Conservation (phyloP, 176 grass and related monocot species). For the Phoenix dactylifera region DNA sequence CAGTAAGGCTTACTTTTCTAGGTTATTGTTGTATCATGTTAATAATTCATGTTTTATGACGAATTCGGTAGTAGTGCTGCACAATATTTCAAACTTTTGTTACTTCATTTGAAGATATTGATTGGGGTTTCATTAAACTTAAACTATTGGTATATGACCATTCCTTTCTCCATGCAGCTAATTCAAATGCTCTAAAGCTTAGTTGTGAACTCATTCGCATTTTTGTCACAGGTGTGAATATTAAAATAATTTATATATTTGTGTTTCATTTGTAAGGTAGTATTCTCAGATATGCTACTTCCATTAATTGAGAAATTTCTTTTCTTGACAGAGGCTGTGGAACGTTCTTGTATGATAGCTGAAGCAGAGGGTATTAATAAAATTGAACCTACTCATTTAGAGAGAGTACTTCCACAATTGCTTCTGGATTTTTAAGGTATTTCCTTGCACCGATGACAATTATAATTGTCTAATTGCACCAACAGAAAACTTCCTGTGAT, state of each 20-base stretch:
- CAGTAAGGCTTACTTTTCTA: no score
- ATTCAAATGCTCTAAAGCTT: conserved; percentile 64
- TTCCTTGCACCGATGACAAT: no score
- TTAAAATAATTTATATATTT: not conserved
- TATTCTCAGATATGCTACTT: not conserved
- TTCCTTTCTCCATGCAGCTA: conserved; percentile 42
- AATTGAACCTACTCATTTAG: conserved; percentile 77
- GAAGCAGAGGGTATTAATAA: conserved; percentile 53
- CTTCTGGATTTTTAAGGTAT: conserved; percentile 76
- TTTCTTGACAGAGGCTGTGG: conserved; percentile 55
- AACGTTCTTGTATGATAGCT: conserved; percentile 64
- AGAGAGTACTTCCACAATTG: conserved; percentile 75
- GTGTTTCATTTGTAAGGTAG: conserved; percentile 1
- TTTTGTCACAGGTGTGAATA: conserved; percentile 59
- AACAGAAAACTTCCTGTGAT: no score
- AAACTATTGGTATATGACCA: not conserved
- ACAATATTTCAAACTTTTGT: not conserved
- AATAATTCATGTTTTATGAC: no score
- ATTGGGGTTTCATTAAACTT: not conserved
- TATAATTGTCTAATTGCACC: no score
- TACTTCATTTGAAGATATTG: not conserved
- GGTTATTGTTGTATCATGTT: no score
- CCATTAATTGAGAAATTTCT: not conserved
- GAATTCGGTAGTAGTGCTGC: no score
- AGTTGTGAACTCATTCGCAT: conserved; percentile 73